These are phyloP conservation scores for Fusarium sulawesiense DNA, from an alignment of 2,329 filamentous ascomycete genomes.

Conservation along the genomic window DNA sequence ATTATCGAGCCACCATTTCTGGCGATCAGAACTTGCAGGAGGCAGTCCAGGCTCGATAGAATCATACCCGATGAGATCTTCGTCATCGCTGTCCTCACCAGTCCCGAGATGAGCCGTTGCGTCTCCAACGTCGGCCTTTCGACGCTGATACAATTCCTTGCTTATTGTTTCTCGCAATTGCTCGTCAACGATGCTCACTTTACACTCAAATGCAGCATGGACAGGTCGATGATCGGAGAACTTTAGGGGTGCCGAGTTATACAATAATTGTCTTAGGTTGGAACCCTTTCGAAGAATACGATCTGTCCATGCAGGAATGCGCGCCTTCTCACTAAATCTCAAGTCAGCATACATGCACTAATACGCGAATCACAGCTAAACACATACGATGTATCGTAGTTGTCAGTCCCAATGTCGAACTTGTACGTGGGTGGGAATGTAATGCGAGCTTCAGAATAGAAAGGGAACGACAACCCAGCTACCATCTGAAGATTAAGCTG, in stretches of 20 bases:
- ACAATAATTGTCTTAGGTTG: constrained; percentile 84
- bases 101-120: constrained; percentile 66
- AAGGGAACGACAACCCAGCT: constrained; percentile 86
- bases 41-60: constrained; percentile 82
- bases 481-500: constrained; percentile 98
- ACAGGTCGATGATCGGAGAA: constrained; percentile 98
- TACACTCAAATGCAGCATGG: constrained; percentile 87
- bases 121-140: constrained; percentile 73
- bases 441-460: constrained; percentile 90
- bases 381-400: constrained; percentile 87
- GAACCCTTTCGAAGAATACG: constrained; percentile 87
- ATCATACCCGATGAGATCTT: constrained; percentile 84
- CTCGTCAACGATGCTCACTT: constrained; percentile 84
- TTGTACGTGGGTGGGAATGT: constrained; percentile 95
- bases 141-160: constrained; percentile 77
- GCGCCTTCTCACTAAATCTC: constrained; percentile 79
- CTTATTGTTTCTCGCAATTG: constrained; percentile 76
- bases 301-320: constrained; percentile 98
- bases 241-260: constrained; percentile 81
- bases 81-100: constrained; percentile 74
- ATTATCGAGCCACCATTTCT: constrained; percentile 78
- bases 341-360: constrained; percentile 28
- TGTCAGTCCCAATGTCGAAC: constrained; percentile 88
- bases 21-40: constrained; percentile 73
- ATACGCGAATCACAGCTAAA: not conserved